Evolutionary conservation across 2,329 filamentous ascomycete species (phyloP).

Genomic region (Neoascochyta sp.): DNA sequence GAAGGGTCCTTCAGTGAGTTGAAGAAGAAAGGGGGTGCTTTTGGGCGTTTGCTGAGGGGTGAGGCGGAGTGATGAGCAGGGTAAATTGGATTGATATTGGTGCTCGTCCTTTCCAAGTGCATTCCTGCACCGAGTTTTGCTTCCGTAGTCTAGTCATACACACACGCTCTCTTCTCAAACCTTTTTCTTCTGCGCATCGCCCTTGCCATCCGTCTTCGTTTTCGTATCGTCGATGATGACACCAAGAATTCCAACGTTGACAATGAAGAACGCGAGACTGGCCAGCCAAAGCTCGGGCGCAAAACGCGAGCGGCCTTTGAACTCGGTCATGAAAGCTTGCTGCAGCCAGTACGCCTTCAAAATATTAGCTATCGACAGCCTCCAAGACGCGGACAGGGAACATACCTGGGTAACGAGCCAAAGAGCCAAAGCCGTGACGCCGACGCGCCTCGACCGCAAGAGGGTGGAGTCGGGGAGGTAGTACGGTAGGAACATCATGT

Average conservation of each 20-base stretch:
- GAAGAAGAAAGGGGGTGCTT: conserved; percentile 26
- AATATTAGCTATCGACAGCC: conserved; percentile 2
- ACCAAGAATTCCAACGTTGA: conserved; percentile 85
- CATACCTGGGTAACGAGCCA: conserved; percentile 71
- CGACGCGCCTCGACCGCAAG: conserved; percentile 57
- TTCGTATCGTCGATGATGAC: conserved; percentile 66
- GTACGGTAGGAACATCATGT: conserved; percentile 86
- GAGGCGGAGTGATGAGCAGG: conserved; percentile 12
- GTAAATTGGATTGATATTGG: too few relatives aligned
- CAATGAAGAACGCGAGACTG: conserved; percentile 72
- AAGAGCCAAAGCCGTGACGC: conserved; percentile 60
- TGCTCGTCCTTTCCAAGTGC: too few relatives aligned
- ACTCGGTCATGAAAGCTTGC: conserved; percentile 50
- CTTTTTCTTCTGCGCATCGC: conserved; percentile 4
- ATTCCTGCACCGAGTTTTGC: too few relatives aligned
- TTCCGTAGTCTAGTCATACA: too few relatives aligned
- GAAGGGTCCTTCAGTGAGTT: conserved; percentile 64
- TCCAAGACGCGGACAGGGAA: conserved; percentile 1
- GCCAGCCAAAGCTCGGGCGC: conserved; percentile 77
- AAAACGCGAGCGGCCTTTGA: conserved; percentile 75
- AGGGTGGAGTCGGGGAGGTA: conserved; percentile 81
- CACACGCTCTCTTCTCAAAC: too few relatives aligned
- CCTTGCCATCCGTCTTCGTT: conserved; percentile 2
- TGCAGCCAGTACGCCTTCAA: conserved; percentile 46
- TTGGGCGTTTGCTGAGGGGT: conserved; percentile 40